Percentiles rank a stretch among this genome's conserved stretches.
phyloP scores from a whole-genome alignment of 169 alveolate genomes.

The Eimeria sp. region DNA sequence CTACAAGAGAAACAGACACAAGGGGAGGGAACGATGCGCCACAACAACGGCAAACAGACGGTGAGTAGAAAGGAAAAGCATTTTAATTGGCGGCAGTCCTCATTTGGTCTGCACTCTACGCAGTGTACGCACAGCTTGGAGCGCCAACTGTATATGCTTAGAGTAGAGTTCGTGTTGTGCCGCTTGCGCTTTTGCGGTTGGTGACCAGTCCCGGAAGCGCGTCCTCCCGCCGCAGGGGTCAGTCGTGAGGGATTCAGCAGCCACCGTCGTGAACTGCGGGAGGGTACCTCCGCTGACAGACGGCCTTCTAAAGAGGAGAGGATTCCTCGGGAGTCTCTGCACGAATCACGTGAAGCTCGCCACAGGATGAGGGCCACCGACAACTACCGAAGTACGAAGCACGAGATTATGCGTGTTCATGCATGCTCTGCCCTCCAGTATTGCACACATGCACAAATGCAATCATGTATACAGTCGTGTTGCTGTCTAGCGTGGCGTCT shows the following conservation, averaged over 20 bases:
- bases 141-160: not conserved
- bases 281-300: not conserved
- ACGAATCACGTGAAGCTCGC: not conserved
- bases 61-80: not conserved
- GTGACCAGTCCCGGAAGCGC: not conserved
- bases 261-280: not conserved
- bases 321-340: not conserved
- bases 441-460: not conserved
- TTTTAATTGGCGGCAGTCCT: not conserved
- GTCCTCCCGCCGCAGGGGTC: not conserved
- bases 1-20: not conserved
- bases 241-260: not conserved
- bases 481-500: not conserved
- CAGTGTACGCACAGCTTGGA: not conserved
- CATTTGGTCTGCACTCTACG: not conserved
- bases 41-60: not conserved
- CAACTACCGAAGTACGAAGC: conserved; percentile 42
- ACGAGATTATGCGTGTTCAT: not conserved
- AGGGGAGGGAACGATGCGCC: not conserved
- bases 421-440: not conserved
- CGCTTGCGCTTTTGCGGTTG: not conserved
- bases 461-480: not conserved
- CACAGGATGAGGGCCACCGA: conserved; percentile 3
- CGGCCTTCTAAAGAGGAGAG: not conserved
- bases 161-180: not conserved